Base-by-base conservation (phyloP, 805 yeast species). In the Metschnikowia gelsemii region DNA sequence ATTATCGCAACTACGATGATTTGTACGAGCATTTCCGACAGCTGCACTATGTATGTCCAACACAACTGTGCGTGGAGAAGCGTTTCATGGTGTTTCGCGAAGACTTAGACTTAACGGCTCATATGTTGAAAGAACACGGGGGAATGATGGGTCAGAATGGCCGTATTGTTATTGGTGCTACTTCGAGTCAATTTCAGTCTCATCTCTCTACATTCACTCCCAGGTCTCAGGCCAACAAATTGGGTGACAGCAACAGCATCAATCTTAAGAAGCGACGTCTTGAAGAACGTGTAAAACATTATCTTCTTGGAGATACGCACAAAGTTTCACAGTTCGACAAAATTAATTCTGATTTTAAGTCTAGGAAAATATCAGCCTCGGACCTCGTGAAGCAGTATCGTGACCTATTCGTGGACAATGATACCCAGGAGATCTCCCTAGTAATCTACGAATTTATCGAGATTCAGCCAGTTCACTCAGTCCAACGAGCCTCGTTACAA, bases 1-100 rank as follows among this genome's bases (percentile, higher is more conserved):
- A 86, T 63, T 93, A 84, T 65, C 73, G 73, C 50, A 76, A 90
- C 61, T 91, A 91, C 58, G 84, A 84, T 32, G 70, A 79, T 28
- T 70, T 93, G 41, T 84, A 80, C 52, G 67, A 69, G 12, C 99
- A 93, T 68, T 93, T 93, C 63, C 72, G 68, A 51, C 61, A 57
- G 3, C 79, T 74, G 30, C 99, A 93, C 62, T 87, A 70, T 61
- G 79, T 80, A 12, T 93, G 99, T 65, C 72, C 75, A 23, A 84
- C 85, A 14, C 86, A 78, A 35, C 56, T 75, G 9, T 93, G 99
- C 64, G 63, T 90, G 35, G 98, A 90, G 42, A 81, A 85, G 61
- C 86, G 87, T 59, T 91, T 93, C 64, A 93, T 93, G 17, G 99
- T 91, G 1, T 93, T 93, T 59, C 76, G 82, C 17, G 91, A 88